A percentile compares a stretch with the other conserved stretches of the same genome.
Evolutionary conservation across 345 rosid genomes (phyloP).

Genomic region (Erodium maritimum): DNA sequence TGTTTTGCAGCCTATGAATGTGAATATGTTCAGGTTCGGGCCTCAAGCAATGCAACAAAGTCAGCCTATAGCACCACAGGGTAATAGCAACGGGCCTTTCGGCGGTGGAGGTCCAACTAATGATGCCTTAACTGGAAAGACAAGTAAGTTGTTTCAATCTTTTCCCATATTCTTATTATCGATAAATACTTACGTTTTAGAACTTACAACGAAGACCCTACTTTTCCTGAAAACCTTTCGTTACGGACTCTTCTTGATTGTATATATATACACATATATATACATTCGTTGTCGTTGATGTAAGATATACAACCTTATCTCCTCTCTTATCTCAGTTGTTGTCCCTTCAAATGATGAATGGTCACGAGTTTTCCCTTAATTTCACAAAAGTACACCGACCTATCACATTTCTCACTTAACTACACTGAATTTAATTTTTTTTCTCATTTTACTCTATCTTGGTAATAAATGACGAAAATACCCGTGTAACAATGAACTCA

Average conservation of each 20-base stretch:
- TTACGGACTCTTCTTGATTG: neutral
- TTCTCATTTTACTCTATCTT: too few relatives aligned
- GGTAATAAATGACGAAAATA: too few relatives aligned
- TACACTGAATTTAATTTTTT: too few relatives aligned
- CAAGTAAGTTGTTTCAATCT: constrained; percentile 4
- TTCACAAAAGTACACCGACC: neutral
- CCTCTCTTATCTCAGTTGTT: neutral
- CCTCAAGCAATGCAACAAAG: constrained; percentile 23
- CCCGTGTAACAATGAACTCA: too few relatives aligned
- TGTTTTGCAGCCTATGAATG: constrained; percentile 34
- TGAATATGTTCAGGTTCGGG: constrained; percentile 38
- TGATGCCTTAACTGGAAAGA: constrained; percentile 22
- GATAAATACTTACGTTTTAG: neutral
- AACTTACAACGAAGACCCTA: neutral
- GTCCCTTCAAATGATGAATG: neutral
- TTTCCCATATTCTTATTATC: neutral
- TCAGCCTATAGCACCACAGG: constrained; percentile 20
- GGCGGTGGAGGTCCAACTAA: constrained; percentile 19
- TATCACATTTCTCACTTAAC: too few relatives aligned
- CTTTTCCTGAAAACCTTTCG: neutral
- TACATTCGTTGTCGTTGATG: neutral
- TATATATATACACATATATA: neutral
- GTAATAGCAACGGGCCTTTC: constrained; percentile 9
- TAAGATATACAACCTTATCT: neutral
- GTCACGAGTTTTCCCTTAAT: neutral